These are phyloP conservation scores for Anastatica hierochuntica DNA, from an alignment of 345 rosid species.

Conservation along the genomic window DNA sequence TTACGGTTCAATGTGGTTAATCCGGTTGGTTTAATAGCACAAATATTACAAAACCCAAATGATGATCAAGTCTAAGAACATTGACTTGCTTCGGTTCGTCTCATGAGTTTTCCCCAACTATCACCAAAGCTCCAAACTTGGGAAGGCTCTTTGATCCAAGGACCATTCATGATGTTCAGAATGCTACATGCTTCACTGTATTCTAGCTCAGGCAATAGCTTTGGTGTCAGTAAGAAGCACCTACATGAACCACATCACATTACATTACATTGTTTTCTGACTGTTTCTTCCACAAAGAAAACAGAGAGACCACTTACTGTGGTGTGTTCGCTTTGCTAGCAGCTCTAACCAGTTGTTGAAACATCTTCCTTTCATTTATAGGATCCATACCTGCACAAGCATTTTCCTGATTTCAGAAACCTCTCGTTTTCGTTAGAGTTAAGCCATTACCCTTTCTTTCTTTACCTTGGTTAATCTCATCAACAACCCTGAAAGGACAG, in stretches of 20 bases:
- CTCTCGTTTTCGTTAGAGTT: not conserved
- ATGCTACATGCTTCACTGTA: conserved; percentile 89
- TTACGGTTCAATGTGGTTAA: too few relatives aligned
- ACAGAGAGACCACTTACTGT: conserved; percentile 42
- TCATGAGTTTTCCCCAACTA: conserved; percentile 48
- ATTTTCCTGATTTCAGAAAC: not conserved
- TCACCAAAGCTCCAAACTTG: conserved; percentile 77
- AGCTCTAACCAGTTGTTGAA: conserved; percentile 92
- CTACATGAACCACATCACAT: too few relatives aligned
- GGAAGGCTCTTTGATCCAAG: conserved; percentile 78
- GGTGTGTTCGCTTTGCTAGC: conserved; percentile 92
- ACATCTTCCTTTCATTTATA: conserved; percentile 91
- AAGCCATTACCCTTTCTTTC: not conserved
- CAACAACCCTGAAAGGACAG: conserved; percentile 96
- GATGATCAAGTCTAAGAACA: conserved; percentile 10
- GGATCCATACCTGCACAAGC: conserved; percentile 81
- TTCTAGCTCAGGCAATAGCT: conserved; percentile 77
- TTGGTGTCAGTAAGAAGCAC: conserved; percentile 87
- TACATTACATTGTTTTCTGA: too few relatives aligned
- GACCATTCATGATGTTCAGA: conserved; percentile 89
- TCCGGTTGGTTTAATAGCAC: conserved; percentile 2
- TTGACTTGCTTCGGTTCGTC: conserved; percentile 25
- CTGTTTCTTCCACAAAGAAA: too few relatives aligned
- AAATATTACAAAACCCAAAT: not conserved
- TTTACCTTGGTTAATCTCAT: conserved; percentile 94